Conservation (phyloP, 1,284 basidiomycete species). For the Pseudozyma sp. region DNA sequence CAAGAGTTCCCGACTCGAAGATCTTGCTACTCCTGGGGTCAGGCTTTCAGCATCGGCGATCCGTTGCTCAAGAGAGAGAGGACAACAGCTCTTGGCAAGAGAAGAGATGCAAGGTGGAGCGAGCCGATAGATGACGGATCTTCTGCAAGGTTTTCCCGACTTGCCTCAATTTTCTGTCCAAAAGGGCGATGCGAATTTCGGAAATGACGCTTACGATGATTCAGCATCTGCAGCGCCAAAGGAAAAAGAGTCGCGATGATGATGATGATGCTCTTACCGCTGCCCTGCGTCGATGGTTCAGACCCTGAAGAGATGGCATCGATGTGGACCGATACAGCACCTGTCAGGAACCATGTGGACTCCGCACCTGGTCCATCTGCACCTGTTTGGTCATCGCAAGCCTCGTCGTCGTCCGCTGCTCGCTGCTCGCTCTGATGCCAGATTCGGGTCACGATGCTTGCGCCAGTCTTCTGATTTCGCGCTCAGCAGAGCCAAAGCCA, state of each 20-base stretch:
- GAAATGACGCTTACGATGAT: slow-evolving; percentile 21
- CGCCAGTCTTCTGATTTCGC: background rate
- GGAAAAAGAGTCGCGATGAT: background rate
- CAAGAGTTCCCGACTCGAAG: no score
- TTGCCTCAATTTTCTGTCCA: no score
- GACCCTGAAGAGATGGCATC: background rate
- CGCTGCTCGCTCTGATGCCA: background rate
- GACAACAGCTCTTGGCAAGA: background rate
- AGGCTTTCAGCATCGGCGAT: no score
- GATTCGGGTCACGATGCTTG: slow-evolving; percentile 1
- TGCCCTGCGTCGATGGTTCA: background rate
- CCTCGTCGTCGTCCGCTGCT: no score
- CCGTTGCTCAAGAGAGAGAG: no score
- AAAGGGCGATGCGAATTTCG: no score
- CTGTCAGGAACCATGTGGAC: slow-evolving; percentile 13
- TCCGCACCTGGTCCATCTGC: background rate
- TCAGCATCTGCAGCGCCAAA: slow-evolving; percentile 8
- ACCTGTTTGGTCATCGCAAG: background rate
- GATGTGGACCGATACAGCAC: background rate
- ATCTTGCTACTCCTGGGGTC: no score
- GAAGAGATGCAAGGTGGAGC: no score
- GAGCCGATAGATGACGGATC: background rate
- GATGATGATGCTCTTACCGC: background rate
- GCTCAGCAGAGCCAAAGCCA: slow-evolving; percentile 3
- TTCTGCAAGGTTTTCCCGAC: background rate